Conservation (phyloP, 129 eudicot species). For the Daucus carota region DNA sequence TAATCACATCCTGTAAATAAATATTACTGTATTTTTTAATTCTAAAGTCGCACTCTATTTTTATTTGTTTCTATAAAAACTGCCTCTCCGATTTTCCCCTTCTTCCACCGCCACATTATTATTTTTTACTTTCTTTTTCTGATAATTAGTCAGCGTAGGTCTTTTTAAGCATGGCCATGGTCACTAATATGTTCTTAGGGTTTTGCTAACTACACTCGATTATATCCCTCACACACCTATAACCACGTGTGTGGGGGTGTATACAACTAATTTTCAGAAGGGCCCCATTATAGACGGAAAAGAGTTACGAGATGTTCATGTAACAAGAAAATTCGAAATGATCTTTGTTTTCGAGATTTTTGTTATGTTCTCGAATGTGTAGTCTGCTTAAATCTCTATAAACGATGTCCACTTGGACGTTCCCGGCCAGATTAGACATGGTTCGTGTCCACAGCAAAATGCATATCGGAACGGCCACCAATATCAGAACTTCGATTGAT, state of each 20-base stretch:
- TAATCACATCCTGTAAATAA: neutral
- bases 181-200: neutral
- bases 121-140: too few relatives aligned
- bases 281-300: too few relatives aligned
- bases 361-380: neutral
- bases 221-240: neutral
- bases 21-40: too few relatives aligned
- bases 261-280: too few relatives aligned
- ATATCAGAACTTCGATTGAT: neutral
- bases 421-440: neutral
- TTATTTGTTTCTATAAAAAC: too few relatives aligned
- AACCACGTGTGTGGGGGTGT: neutral
- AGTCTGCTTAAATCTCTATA: neutral
- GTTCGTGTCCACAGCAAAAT: neutral
- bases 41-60: too few relatives aligned
- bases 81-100: neutral
- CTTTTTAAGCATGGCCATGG: neutral
- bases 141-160: neutral
- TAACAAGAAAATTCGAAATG: too few relatives aligned
- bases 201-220: neutral
- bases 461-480: neutral
- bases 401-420: neutral
- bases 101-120: neutral
- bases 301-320: too few relatives aligned
- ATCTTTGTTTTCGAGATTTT: too few relatives aligned